Evolutionary conservation across 164 flowering plant genomes (phyloP).

Genomic region (Echeveria elegans): DNA sequence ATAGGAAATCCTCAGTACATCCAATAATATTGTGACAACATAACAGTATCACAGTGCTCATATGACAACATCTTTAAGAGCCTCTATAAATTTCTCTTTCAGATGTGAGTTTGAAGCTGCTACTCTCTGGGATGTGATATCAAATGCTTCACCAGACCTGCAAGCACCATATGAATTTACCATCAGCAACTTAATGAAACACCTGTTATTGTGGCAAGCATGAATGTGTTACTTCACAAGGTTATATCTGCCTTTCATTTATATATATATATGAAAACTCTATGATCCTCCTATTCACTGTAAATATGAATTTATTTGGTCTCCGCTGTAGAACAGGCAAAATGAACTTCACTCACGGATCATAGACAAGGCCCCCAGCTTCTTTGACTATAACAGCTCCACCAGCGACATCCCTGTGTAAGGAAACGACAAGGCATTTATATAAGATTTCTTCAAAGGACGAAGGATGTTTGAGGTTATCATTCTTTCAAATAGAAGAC

Average conservation of each 20-base stretch:
- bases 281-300: neutral
- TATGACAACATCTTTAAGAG: conserved; percentile 28
- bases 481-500: neutral
- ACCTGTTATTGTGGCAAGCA: neutral
- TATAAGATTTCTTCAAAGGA: neutral
- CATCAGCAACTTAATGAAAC: neutral
- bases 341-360: conserved; percentile 63
- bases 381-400: conserved; percentile 86
- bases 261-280: too few species aligned
- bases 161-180: neutral
- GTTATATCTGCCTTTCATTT: too few species aligned
- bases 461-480: too few species aligned
- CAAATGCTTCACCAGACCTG: conserved; percentile 79
- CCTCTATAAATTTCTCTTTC: conserved; percentile 64
- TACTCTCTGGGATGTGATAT: conserved; percentile 62
- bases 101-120: conserved; percentile 82
- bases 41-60: neutral
- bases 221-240: neutral
- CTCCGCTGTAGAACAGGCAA: neutral
- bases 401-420: conserved; percentile 90
- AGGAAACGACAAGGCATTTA: neutral
- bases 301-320: neutral
- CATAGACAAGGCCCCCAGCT: conserved; percentile 90
- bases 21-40: neutral
- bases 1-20: too few species aligned